A percentile compares a stretch with the other conserved stretches of the same genome.
Evolutionary conservation across 345 rosid genomes (phyloP).

Genomic region (Bretschneidera sinensis): DNA sequence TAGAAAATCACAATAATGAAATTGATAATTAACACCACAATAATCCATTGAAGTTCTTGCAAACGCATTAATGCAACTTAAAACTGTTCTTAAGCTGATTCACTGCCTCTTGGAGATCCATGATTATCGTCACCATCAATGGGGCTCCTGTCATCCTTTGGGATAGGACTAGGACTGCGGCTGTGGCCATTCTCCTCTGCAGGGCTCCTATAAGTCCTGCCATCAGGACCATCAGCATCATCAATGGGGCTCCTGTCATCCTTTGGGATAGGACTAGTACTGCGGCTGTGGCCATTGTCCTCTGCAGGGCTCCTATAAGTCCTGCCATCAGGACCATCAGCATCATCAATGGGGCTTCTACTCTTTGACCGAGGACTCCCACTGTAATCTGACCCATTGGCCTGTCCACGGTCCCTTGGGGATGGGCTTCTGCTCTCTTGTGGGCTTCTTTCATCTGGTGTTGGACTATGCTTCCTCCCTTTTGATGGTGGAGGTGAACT

Average conservation of each 20-base stretch:
- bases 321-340: slow-evolving; percentile 29
- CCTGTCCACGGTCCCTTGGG: slow-evolving; percentile 31
- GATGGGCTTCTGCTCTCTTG: slow-evolving; percentile 29
- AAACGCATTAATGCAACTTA: not conserved
- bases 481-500: slow-evolving; percentile 27
- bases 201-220: slow-evolving; percentile 41
- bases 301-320: slow-evolving; percentile 43
- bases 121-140: slow-evolving; percentile 18
- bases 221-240: slow-evolving; percentile 30
- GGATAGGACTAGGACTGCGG: slow-evolving; percentile 39
- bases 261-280: slow-evolving; percentile 31
- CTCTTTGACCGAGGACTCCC: slow-evolving; percentile 43
- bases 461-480: slow-evolving; percentile 49
- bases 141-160: slow-evolving; percentile 18
- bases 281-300: slow-evolving; percentile 52
- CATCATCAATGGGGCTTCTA: slow-evolving; percentile 40
- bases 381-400: slow-evolving; percentile 42
- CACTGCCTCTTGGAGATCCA: slow-evolving; percentile 14
- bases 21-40: too few relatives aligned
- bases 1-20: too few relatives aligned
- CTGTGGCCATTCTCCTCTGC: slow-evolving; percentile 49
- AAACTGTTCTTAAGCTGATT: slow-evolving; percentile 11
- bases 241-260: slow-evolving; percentile 19
- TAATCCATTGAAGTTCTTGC: too few relatives aligned
- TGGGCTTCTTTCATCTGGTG: slow-evolving; percentile 35